Evolutionary conservation across 352 stramenopile genomes (phyloP).

Genomic region (Phytopythium aichiense): DNA sequence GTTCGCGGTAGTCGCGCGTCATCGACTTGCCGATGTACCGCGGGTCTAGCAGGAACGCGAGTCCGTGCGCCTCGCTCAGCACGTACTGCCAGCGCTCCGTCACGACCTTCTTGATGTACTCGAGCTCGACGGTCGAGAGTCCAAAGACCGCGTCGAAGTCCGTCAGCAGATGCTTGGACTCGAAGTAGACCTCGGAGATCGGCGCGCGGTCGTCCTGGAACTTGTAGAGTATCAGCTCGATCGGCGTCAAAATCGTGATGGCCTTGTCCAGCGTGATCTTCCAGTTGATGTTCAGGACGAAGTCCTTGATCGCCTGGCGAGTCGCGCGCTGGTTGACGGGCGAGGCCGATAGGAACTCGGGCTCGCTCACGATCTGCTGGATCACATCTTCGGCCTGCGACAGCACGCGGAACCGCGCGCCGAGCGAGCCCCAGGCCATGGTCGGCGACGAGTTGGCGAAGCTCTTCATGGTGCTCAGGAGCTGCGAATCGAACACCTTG

Average conservation of each 20-base stretch:
- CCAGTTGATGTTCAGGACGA: constrained; percentile 70
- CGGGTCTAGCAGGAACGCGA: constrained; percentile 73
- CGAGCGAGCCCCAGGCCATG: constrained; percentile 69
- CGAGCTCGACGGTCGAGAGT: constrained; percentile 56
- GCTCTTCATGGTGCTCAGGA: constrained; percentile 73
- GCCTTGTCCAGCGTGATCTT: constrained; percentile 79
- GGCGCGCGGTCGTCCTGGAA: constrained; percentile 77
- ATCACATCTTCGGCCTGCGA: constrained; percentile 65
- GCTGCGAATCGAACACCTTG: constrained; percentile 69
- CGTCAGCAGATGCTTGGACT: constrained; percentile 70
- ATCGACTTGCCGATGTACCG: constrained; percentile 83
- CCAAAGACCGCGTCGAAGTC: constrained; percentile 78
- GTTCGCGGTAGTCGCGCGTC: constrained; percentile 74
- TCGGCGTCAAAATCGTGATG: constrained; percentile 72
- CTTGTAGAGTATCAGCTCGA: constrained; percentile 80
- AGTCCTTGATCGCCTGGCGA: constrained; percentile 67
- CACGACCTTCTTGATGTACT: constrained; percentile 84
- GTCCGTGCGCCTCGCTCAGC: constrained; percentile 63
- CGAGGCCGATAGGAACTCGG: constrained; percentile 43
- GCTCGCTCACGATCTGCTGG: constrained; percentile 69
- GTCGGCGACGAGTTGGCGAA: constrained; percentile 57
- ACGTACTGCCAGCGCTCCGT: constrained; percentile 74
- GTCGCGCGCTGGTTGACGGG: constrained; percentile 46
- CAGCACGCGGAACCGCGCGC: constrained; percentile 61
- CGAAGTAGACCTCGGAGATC: constrained; percentile 83